A percentile compares a stretch with the other conserved stretches of the same genome.
phyloP scores from a whole-genome alignment of 139 green algal genomes.

The Ostreobium quekettii region DNA sequence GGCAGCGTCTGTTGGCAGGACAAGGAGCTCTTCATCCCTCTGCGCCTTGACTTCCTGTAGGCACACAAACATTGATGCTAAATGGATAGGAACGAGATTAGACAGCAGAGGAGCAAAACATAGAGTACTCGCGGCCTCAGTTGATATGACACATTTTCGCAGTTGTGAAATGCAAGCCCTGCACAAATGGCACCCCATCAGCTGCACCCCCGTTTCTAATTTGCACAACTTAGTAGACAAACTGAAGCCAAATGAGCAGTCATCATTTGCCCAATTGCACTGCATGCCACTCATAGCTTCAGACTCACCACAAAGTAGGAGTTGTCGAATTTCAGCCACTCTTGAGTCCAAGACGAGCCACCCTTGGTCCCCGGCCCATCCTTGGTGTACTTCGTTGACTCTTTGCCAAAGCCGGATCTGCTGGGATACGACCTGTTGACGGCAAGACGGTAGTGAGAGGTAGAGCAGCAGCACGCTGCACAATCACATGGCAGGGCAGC shows the following conservation, averaged over 20 bases:
- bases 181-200: no score
- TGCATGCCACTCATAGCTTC: no score
- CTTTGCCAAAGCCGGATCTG: conserved; percentile 55
- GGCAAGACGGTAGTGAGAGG: not conserved
- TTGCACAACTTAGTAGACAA: no score
- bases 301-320: conserved; percentile 56
- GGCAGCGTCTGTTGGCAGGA: conserved; percentile 75
- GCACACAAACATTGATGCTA: not conserved
- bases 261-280: no score
- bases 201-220: no score
- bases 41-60: conserved; percentile 51
- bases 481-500: not conserved
- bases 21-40: conserved; percentile 73
- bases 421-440: conserved; percentile 33
- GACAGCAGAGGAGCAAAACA: no score
- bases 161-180: no score
- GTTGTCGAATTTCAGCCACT: conserved; percentile 93
- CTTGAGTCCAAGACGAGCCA: conserved; percentile 71
- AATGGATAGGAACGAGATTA: no score
- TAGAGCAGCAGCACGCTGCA: no score
- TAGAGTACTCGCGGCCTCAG: no score
- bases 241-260: no score
- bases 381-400: conserved; percentile 72
- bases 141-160: no score
- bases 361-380: conserved; percentile 65